Evolutionary conservation across 2,329 filamentous ascomycete genomes (phyloP), one percentile per base, ranked within the genome.

Genomic region (Coniochaeta sp.): DNA sequence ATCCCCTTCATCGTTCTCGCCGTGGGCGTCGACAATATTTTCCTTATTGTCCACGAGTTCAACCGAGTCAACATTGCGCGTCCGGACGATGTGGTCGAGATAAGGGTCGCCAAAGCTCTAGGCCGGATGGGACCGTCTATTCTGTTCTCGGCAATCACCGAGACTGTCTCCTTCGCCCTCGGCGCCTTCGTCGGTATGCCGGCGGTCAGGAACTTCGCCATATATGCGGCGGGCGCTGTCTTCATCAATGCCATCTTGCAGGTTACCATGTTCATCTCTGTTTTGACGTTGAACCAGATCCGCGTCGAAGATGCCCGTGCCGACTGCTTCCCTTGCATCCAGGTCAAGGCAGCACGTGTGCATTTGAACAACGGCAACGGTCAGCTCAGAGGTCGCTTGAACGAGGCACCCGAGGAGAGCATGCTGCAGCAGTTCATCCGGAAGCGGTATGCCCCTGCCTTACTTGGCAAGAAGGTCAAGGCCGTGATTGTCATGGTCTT

Each of bases 21-120:
- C 14, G 93, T 99, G 30, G 95, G 95, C 54, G 96, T 99, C 2
- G 95, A 99, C 81, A 99, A 99, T 70, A 98, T 99, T 68, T 99
- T 99, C 77, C 79, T 99, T 60, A 96, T 99, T 61, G 95, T 99
- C 0, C 95, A 99, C 74, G 95, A 99, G 74, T 96, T 99, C 62
- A 95, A 99, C 71, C 85, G 95, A 32, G 90, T 97, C 71, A 99
- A 99, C 69, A 77, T 92, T 66, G 96, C 89, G 72, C 90, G 96
- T 68, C 91, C 93, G 0, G 93, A 98, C 69, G 89, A 93, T 63
- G 83, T 89, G 72, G 88, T 99, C 2, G 89, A 96, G 66, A 87
- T 93, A 69, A 85, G 95, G 28, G 87, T 98, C 59, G 89, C 91
- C 6, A 88, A 89, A 69, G 90, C 95, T 2, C 80, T 98, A n/a